These are phyloP conservation scores for Eucalyptus marginata DNA, from an alignment of 345 rosid genomes.

Conservation along the genomic window DNA sequence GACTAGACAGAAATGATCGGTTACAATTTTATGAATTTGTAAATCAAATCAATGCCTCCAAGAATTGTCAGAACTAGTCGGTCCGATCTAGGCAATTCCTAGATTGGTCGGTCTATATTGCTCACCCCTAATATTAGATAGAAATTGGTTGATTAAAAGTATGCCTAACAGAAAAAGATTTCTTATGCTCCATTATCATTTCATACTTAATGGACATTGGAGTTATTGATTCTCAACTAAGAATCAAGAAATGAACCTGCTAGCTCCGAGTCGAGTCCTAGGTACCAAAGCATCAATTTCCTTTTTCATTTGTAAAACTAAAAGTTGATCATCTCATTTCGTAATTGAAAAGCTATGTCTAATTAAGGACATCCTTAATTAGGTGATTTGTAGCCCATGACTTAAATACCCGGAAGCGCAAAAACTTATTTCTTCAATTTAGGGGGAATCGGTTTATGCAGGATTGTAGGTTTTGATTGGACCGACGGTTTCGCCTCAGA, in stretches of 20 bases:
- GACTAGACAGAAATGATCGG: accelerated
- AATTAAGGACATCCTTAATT: not conserved
- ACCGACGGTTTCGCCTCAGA: not conserved
- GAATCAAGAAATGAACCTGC: too few species aligned
- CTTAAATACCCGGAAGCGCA: not conserved
- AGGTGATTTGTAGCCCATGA: not conserved
- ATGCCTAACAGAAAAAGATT: too few species aligned
- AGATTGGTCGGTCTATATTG: too few species aligned
- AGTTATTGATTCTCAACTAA: too few species aligned
- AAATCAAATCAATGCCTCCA: accelerated
- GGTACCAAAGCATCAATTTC: not conserved
- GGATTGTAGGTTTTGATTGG: not conserved
- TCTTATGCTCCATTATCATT: too few species aligned
- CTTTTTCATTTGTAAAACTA: not conserved
- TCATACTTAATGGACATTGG: too few species aligned
- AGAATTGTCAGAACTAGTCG: accelerated
- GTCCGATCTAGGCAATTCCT: too few species aligned
- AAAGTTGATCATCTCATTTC: not conserved
- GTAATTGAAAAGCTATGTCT: not conserved
- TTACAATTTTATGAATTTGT: accelerated
- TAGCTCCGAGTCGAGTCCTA: not conserved
- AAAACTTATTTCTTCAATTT: not conserved
- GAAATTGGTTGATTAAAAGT: too few species aligned
- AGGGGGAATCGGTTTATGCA: not conserved
- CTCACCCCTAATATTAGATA: too few species aligned